Base-by-base conservation (phyloP, 2,329 filamentous ascomycete genomes). In the Ceratocystiopsis sp. region DNA sequence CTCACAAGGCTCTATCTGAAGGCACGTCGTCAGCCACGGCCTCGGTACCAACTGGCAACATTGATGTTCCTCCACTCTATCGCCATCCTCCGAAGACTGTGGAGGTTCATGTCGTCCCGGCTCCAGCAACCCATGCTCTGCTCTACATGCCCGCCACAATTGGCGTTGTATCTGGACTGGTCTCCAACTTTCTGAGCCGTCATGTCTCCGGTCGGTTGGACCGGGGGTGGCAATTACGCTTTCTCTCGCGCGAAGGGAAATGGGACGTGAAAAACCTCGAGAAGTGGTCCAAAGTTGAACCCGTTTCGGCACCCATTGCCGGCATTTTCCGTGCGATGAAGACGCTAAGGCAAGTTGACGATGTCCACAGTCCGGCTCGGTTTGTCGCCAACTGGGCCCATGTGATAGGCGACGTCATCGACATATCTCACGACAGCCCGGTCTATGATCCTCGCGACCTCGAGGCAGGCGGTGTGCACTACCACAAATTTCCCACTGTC, bases 211-310 rank as follows among this genome's bases (percentile, higher is more conserved):
- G 76, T 11, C 77, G 86, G 10, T 71, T 95, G 14, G 83, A 78
- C 1, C 73, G 89, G 25, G 84, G 80, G 37, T 96, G 89, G 87
- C 89, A 96, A 60, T 67, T 96, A 15, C 82, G 89, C 53, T 80
- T 91, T 53, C 74, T 96, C 19, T 84, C 82, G 3, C 84, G 81
- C 2, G 83, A 86, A 51, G 87, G 87, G 3, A 96, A 96, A 62
- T 96, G 89, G 89, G 89, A 95, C 55, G 85, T 96, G 51, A 96
- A 96, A 63, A 96, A 96, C 54, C 68, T 95, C 12, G 77, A 73
- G 46, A 96, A 96, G 57, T 96, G 89, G 89, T 73, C 84, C 58
- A 76, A 75, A 16, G 81, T 93, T 1, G 61, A 66, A 1, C 82
- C 86, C 0, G 83, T 93, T 1, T 93, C 84, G 0, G 69, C 72